Evolutionary conservation across 75 land plant genomes (phyloP).

Genomic region (Azolla pinnata): DNA sequence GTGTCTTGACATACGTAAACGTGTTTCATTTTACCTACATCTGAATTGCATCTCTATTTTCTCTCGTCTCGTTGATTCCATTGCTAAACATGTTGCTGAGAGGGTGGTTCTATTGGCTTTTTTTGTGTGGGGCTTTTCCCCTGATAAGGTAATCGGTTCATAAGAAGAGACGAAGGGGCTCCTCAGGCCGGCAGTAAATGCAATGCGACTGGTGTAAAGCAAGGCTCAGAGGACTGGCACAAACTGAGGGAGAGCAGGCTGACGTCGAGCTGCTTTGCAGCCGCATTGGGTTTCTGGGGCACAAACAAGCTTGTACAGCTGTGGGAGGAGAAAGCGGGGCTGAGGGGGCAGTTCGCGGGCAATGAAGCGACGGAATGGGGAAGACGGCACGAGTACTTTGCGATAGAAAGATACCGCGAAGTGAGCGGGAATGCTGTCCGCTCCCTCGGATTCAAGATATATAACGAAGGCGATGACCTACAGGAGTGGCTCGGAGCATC

Average conservation of each 20-base stretch:
- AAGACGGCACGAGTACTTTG: slow-evolving; percentile 38
- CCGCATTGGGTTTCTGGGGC: slow-evolving; percentile 86
- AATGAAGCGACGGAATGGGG: slow-evolving; percentile 52
- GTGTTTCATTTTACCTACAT: too few relatives aligned
- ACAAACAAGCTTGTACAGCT: slow-evolving; percentile 42
- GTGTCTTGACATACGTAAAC: too few relatives aligned
- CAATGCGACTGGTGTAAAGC: slow-evolving; percentile 35
- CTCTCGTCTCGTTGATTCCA: too few relatives aligned
- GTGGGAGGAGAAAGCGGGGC: slow-evolving; percentile 61
- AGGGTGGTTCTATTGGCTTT: too few relatives aligned
- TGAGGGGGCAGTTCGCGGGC: slow-evolving; percentile 40
- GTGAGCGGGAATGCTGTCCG: slow-evolving; percentile 49
- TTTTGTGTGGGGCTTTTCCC: too few relatives aligned
- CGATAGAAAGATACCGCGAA: slow-evolving; percentile 40
- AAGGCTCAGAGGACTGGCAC: slow-evolving; percentile 82
- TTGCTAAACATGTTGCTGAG: too few relatives aligned
- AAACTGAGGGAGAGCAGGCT: slow-evolving; percentile 66
- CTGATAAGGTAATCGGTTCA: too few relatives aligned
- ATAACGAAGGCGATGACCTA: slow-evolving; percentile 21
- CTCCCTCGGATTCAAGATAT: slow-evolving; percentile 40
- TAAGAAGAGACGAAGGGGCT: too few relatives aligned
- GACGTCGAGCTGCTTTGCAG: slow-evolving; percentile 85
- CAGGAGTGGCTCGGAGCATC: slow-evolving; percentile 66
- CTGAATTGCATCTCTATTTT: too few relatives aligned
- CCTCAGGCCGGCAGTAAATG: too few relatives aligned